Conservation (phyloP, 108 stramenopile species). For the Schizochytrium sp. region DNA sequence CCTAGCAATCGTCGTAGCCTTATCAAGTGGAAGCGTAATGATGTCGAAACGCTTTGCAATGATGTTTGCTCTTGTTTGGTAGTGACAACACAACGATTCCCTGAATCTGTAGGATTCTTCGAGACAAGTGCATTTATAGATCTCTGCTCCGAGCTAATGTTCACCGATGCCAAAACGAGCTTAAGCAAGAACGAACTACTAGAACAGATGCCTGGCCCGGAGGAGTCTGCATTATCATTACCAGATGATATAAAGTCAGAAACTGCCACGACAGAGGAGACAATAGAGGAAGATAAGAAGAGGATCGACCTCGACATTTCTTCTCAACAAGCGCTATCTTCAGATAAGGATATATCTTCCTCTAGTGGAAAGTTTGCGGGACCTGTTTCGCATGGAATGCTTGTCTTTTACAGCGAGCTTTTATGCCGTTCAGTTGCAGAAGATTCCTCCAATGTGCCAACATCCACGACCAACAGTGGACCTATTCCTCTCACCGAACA, state of each 20-base stretch:
- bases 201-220: too few relatives aligned
- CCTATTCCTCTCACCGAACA: conserved; percentile 5
- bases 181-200: background rate
- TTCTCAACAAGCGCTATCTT: too few relatives aligned
- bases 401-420: conserved; percentile 16
- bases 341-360: too few relatives aligned
- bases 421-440: conserved; percentile 24
- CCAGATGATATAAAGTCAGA: too few relatives aligned
- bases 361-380: background rate
- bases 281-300: too few relatives aligned
- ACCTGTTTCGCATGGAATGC: background rate
- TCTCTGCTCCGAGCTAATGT: conserved; percentile 16
- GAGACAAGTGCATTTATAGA: conserved; percentile 19
- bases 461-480: background rate
- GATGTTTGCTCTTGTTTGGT: background rate
- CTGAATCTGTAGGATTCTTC: background rate
- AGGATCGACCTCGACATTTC: too few relatives aligned
- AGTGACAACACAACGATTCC: background rate
- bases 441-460: background rate
- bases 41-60: background rate
- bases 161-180: background rate
- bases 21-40: background rate
- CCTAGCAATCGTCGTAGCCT: too few relatives aligned
- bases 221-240: too few relatives aligned
- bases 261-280: too few relatives aligned